Evolutionary conservation across 2,329 filamentous ascomycete species (phyloP), one percentile per base, ranked within the genome.

Genomic region (Pezicula radicicola): DNA sequence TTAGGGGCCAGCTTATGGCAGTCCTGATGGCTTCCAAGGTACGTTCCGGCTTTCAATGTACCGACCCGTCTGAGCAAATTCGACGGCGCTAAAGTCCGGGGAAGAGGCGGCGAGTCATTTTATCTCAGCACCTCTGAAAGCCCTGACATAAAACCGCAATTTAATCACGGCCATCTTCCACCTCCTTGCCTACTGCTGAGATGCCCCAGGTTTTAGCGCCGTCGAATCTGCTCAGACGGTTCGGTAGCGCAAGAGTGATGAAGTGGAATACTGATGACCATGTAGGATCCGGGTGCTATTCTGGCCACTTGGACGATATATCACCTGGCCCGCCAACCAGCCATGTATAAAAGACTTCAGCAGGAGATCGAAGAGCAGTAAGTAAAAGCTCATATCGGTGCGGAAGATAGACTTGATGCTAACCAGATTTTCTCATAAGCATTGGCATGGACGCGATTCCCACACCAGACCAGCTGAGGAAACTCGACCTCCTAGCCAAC

Each of bases 1-100:
- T 46, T n/a, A 46, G 30, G 27, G 30, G 30, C 21, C 44, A 46
- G 18, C 44, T 46, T 46, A 46, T 46, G 33, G 44, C 44, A n/a
- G 44, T 46, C 2, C 27, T 46, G 25, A 46, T 46, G 27, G 25
- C 21, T 37, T 37, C 35, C 35, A 37, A 37, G 35, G 35, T 37
- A 37, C n/a, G 4, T 37, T 37, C 35, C 35, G 35, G 35, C 35
- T 37, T 37, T 37, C 35, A 37, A 37, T 37, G 35, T 37, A 37
- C 4, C 35, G 35, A 37, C 35, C 35, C 35, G 35, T 37, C 35
- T 37, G 35, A 37, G 35, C 35, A 37, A 37, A 37, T 37, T 37
- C 35, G 35, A 37, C 35, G 35, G 35, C 35, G 35, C 35, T 37
- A 37, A 37, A 36, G 33, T 36, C 33, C 33, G 33, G 15, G 33